Evolutionary conservation across 2,329 filamentous ascomycete species (phyloP), one percentile per base, ranked within the genome.

Genomic region (Albifimbria verrucaria): DNA sequence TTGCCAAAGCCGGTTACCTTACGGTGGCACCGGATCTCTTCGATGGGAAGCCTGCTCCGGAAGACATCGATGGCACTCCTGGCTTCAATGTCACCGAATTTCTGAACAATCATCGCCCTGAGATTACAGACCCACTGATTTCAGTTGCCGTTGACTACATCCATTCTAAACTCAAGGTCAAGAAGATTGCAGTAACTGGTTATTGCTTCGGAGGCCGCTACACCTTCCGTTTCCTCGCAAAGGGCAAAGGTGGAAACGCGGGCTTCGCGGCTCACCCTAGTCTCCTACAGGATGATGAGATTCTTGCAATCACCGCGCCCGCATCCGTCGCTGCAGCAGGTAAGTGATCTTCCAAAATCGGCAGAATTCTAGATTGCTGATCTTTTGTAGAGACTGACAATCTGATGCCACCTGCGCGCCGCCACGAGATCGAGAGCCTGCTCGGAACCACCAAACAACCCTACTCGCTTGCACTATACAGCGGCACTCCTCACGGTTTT

Each of bases 401-500:
- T 7, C 72, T 83, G 61, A 80, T 85, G 68, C 72, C 79, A 0
- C 67, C 74, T 1, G 72, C 72, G 23, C 76, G 79, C 58, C 74
- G 83, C 39, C 67, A 73, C 50, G 68, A 77, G 62, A 75, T 79
- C 25, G 83, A 86, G 66, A 74, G 74, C 3, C 73, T 83, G n/a
- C 72, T 88, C 49, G 61, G 67, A 20, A 69, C 76, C 28, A 75
- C 75, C 32, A 69, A 65, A 2, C 68, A 77, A 45, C 67, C 82
- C 4, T 92, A 85, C 68, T 83, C 89, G 62, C 76, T 89, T 42
- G 80, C 77, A 50, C 66, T 92, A 48, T 92, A 87, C 74, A 79
- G 80, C 20, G 82, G 81, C 24, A 85, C 87, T 11, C 65, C 71
- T 52, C 89, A 92, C 65, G 88, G 88, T 0, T 92, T 92, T 62